phyloP scores from a whole-genome alignment of 768 basidiomycete species.

The Harrya chromipes region DNA sequence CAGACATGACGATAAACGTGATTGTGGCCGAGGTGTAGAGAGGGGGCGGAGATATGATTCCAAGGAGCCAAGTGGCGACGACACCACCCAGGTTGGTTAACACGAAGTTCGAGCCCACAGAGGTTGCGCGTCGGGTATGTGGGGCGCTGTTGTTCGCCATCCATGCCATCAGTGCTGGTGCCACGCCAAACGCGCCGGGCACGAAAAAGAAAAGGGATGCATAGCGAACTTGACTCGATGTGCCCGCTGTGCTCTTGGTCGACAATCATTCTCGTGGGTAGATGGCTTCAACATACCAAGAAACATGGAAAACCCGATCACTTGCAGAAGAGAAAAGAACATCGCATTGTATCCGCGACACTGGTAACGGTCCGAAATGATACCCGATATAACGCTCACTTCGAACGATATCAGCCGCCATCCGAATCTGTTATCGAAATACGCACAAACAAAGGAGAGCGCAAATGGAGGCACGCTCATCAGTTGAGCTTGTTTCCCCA shows the following conservation, averaged over 20 bases:
- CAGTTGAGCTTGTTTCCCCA: conserved; percentile 50
- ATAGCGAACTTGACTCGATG: conserved; percentile 45
- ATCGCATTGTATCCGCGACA: conserved; percentile 48
- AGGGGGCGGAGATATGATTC: conserved; percentile 46
- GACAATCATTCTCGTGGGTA: neutral
- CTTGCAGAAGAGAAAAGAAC: conserved; percentile 40
- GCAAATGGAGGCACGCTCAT: conserved; percentile 59
- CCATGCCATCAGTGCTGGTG: conserved; percentile 56
- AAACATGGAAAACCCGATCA: conserved; percentile 25
- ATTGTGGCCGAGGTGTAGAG: conserved; percentile 47
- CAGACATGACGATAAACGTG: conserved; percentile 35
- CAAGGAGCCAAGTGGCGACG: conserved; percentile 61
- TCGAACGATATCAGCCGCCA: neutral
- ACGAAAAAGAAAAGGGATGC: conserved; percentile 56
- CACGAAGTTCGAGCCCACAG: conserved; percentile 52
- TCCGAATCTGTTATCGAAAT: neutral
- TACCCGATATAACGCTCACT: conserved; percentile 40
- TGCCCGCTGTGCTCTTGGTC: conserved; percentile 9
- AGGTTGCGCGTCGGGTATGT: conserved; percentile 52
- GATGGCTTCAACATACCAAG: neutral
- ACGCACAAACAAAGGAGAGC: conserved; percentile 44
- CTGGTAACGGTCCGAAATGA: conserved; percentile 50
- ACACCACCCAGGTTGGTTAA: conserved; percentile 58
- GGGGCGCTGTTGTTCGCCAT: conserved; percentile 60
- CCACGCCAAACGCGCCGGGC: conserved; percentile 46